Evolutionary conservation across 139 green algal species (phyloP).

Genomic region (Yamagishiella unicocca): DNA sequence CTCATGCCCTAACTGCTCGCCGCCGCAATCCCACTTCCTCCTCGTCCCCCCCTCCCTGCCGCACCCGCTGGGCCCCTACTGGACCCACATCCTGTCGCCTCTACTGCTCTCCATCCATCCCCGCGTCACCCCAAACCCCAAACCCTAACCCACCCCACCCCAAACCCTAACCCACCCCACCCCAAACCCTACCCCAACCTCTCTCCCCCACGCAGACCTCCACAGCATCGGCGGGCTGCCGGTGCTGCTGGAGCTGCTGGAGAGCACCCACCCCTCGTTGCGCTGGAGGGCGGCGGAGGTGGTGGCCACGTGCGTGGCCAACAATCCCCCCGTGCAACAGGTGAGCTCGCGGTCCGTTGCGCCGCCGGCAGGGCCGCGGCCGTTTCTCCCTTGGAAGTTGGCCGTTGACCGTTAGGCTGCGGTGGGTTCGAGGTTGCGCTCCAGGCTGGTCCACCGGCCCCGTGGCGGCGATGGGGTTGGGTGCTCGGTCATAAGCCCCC

Average conservation of each 20-base stretch:
- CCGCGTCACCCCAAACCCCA: too few relatives aligned
- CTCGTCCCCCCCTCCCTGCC: background rate
- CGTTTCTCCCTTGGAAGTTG: too few relatives aligned
- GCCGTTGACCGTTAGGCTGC: too few relatives aligned
- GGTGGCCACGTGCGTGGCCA: conserved; percentile 83
- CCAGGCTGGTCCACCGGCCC: too few relatives aligned
- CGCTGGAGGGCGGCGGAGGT: conserved; percentile 83
- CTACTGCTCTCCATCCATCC: background rate
- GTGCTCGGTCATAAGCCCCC: too few relatives aligned
- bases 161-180: background rate
- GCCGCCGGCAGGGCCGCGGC: too few relatives aligned
- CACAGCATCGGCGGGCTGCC: conserved; percentile 85
- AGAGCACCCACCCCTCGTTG: conserved; percentile 63
- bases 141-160: too few relatives aligned
- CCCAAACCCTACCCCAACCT: background rate
- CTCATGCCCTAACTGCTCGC: too few relatives aligned
- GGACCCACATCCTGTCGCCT: background rate
- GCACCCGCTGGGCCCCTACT: background rate
- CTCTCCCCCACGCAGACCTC: conserved; percentile 73
- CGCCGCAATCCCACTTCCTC: too few relatives aligned
- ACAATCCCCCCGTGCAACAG: conserved; percentile 86
- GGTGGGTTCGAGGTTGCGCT: too few relatives aligned
- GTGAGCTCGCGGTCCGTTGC: conserved; percentile 22
- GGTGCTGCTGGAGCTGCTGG: conserved; percentile 80
- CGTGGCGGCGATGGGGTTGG: too few relatives aligned